Evolutionary conservation across 1,284 basidiomycete species (phyloP), one percentile per base, ranked within the genome.

Genomic region (Chiua sp.): DNA sequence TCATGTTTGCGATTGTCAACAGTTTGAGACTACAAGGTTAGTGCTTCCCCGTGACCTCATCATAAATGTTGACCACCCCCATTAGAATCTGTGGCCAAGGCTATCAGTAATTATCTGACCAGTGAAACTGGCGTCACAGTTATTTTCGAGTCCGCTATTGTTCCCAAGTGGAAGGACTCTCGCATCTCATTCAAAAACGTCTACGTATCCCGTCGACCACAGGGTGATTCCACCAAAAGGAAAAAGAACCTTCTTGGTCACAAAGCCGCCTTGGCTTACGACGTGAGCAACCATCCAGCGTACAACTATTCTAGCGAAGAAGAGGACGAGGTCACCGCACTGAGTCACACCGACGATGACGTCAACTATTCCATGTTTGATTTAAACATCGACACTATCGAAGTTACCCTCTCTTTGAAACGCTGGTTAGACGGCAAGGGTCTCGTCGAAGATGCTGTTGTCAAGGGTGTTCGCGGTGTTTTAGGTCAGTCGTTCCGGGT

Each of bases 401-500:
- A 99, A 65, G 96, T 99, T 16, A 96, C 94, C 0, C 80, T 99
- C n/a, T 97, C 94, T 55, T 80, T 99, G 15, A 87, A 88, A 75
- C 82, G 92, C 53, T 99, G 98, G 98, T 80, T 98, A 53, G 95
- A 98, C 72, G 98, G 97, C 2, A 98, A 96, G 73, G 98, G 98
- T 0, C 77, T 99, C 6, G 81, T 99, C 16, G 88, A 95, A 66
- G 90, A 95, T 72, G 97, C 96, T 1, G 93, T 92, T 22, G 83
- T 99, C 55, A 94, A 93, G 69, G 98, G 98, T 50, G 95, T 99
- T 4, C 87, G 98, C 53, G 98, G 98, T 22, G 90, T 97, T 20
- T 78, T 99, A 53, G 95, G 94, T 93, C 68, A 75, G 47, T 59
- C 33, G n/a, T 26, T 16, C n/a, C 10, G 18, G 51, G 39, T 50